Evolutionary conservation across 192 early-diverging fungal genomes (phyloP).

Genomic region (Obelidium mucronatum): DNA sequence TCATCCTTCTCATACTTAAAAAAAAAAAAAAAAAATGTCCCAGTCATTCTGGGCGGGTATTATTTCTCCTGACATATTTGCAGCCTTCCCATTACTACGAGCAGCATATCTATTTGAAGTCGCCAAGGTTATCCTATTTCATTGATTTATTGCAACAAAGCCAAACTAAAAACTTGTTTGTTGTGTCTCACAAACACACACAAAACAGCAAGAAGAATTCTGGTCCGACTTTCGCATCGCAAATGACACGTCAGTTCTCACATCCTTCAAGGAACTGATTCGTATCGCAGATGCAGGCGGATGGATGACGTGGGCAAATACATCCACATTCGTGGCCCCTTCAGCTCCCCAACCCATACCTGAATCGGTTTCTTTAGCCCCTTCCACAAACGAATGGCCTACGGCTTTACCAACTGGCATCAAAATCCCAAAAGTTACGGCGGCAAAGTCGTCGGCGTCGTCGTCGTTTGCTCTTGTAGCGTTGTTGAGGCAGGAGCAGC

Average conservation of each 20-base stretch:
- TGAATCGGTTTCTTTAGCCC: neutral
- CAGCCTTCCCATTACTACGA: neutral
- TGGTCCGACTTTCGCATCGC: constrained; percentile 20
- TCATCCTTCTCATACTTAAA: no score
- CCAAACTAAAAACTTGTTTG: no score
- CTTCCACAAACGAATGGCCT: no score
- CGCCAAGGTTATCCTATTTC: no score
- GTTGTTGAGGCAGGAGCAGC: no score
- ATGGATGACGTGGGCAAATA: constrained; percentile 19
- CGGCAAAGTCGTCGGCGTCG: no score
- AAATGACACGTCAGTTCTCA: neutral
- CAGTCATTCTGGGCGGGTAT: constrained; percentile 15
- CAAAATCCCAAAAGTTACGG: no score
- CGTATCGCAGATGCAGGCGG: neutral
- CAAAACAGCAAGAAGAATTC: constrained; percentile 32
- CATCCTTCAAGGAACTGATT: neutral
- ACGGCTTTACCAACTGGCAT: no score
- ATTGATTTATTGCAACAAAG: no score
- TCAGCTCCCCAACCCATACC: neutral
- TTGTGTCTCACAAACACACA: no score
- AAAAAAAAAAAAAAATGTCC: no score
- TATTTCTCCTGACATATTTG: constrained; percentile 4
- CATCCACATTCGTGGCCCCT: neutral
- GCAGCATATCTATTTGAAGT: constrained; percentile 28
- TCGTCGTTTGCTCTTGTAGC: no score